Percentiles rank a stretch among this genome's conserved stretches.
These are phyloP conservation scores for Asterionellopsis glacialis DNA, from an alignment of 108 stramenopile genomes.

Conservation along the genomic window DNA sequence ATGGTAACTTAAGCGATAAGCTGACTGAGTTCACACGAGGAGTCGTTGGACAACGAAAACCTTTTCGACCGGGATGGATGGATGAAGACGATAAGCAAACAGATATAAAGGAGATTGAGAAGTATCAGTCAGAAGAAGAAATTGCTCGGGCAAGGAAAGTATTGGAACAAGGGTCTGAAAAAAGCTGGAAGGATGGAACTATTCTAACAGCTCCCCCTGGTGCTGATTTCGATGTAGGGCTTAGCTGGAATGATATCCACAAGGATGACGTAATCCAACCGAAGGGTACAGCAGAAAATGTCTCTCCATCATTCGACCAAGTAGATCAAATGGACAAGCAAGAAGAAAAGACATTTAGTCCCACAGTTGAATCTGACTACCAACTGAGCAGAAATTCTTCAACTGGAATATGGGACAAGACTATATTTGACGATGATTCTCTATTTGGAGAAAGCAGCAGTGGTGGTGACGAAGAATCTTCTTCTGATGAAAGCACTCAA, in stretches of 20 bases:
- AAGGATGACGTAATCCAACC: constrained; percentile 12
- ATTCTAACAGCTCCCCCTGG: constrained; percentile 72
- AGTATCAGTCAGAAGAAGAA: constrained; percentile 42
- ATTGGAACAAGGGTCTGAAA: constrained; percentile 46
- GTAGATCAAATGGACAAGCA: neutral
- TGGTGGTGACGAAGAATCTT: constrained; percentile 25
- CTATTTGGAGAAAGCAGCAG: constrained; percentile 62
- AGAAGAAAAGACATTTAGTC: neutral
- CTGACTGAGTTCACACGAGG: constrained; percentile 77
- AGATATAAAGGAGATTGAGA: constrained; percentile 7
- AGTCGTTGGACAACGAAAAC: constrained; percentile 43
- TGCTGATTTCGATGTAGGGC: constrained; percentile 52
- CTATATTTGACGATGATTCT: constrained; percentile 80
- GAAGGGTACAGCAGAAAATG: neutral
- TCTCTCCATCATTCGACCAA: neutral
- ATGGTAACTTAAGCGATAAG: constrained; percentile 71
- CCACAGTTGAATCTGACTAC: too few relatives aligned
- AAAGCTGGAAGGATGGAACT: constrained; percentile 58
- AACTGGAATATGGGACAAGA: constrained; percentile 34
- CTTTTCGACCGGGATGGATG: constrained; percentile 74
- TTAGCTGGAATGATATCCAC: constrained; percentile 63
- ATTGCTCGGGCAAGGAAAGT: constrained; percentile 38
- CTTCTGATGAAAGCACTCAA: constrained; percentile 15
- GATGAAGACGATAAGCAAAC: constrained; percentile 14
- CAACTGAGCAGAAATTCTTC: neutral